Evolutionary conservation across 768 basidiomycete genomes (phyloP), one percentile per base, ranked within the genome.

Genomic region (Mycena leptocephala): DNA sequence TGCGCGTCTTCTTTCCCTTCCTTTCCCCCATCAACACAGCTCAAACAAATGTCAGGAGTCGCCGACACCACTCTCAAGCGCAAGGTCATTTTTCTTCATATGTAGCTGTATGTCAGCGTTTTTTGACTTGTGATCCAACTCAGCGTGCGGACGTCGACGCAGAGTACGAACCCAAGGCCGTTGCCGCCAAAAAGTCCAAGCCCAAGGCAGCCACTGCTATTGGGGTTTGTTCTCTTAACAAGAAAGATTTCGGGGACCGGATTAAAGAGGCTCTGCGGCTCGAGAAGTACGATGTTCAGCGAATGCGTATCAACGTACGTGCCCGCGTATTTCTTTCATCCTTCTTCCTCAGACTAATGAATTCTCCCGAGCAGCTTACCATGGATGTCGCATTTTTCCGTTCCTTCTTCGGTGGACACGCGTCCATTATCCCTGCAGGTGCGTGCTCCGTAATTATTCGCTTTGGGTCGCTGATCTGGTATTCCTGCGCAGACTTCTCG

Each of bases 361-460:
- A 18, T 16, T 22, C 7, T 26, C 13, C 5, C 24, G 9, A 18
- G 32, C 20, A 77, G 76, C 26, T 77, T 5, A 77, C 76, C 13
- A 77, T 77, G 68, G 76, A 77, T 16, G 46, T 71, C 62, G 64
- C 76, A 35, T 77, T 74, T 55, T 77, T 77, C 56, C 72, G 72
- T 24, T 74, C 76, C 14, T 77, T 77, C 51, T 74, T 77, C 20
- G 68, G 63, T n/a, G 76, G 72, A 33, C 72, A 77, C 56, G 72
- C 72, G 64, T 70, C 55, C 9, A 71, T 77, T 33, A 74, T 70
- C 18, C 77, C 73, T 9, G 26, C 28, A 0, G 72, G 76, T 69
- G 63, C 64, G 68, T 63, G 20, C 14, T 51, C 3, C n/a, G n/a
- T 48, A 4, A 59, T 35, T 32, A 33, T 2, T 7, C 20, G 32